A percentile compares a stretch with the other conserved stretches of the same genome.
These are phyloP conservation scores for Torulaspora microellipsoides DNA, from an alignment of 805 yeast genomes.

Conservation along the genomic window DNA sequence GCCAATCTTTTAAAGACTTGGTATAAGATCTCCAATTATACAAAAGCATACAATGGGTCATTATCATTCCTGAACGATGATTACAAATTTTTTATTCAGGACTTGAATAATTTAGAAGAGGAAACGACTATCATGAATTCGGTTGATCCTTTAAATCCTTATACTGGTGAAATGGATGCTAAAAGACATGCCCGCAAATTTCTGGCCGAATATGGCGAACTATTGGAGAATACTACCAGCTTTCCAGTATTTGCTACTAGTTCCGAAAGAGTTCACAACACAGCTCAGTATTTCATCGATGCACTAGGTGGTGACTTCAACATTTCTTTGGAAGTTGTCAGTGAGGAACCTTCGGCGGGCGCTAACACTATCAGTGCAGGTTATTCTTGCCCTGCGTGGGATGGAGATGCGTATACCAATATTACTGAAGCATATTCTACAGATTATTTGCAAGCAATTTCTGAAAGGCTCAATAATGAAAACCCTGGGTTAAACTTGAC, in stretches of 20 bases:
- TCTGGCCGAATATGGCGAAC: constrained; percentile 40
- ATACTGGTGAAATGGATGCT: constrained; percentile 46
- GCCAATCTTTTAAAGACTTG: constrained; percentile 34
- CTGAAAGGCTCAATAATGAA: constrained; percentile 49
- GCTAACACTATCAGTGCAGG: constrained; percentile 49
- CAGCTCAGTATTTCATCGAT: constrained; percentile 50
- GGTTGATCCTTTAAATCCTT: constrained; percentile 31
- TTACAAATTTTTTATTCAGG: constrained; percentile 42
- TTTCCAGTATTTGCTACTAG: constrained; percentile 47
- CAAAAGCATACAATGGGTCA: constrained; percentile 43
- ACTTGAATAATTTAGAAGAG: constrained; percentile 40
- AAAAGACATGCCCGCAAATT: constrained; percentile 43
- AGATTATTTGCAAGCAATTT: constrained; percentile 47
- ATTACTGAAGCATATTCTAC: constrained; percentile 18
- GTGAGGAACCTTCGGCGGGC: constrained; percentile 42
- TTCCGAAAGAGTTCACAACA: constrained; percentile 45
- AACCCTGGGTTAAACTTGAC: constrained; percentile 55
- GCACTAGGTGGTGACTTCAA: constrained; percentile 25
- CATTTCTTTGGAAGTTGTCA: constrained; percentile 35
- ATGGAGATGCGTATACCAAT: constrained; percentile 22
- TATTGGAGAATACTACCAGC: constrained; percentile 36
- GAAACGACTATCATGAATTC: constrained; percentile 32
- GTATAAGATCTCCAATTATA: constrained; percentile 18
- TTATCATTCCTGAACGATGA: constrained; percentile 47
- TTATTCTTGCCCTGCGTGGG: constrained; percentile 40